Conservation (phyloP, 2,329 filamentous ascomycete species). For the Aspergillus ibericus region DNA sequence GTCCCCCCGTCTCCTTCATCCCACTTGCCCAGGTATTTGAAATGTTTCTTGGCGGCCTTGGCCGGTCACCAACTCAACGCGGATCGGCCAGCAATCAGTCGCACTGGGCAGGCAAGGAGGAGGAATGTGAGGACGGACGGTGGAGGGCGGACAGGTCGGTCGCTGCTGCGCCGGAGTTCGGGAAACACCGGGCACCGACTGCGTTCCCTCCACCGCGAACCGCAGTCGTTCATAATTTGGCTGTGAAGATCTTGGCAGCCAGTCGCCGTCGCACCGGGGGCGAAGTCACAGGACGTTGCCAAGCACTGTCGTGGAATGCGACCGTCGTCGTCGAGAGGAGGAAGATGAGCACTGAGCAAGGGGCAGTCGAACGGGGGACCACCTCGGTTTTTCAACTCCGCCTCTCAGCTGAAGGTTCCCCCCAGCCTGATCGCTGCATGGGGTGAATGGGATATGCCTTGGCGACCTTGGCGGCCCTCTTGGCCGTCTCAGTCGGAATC, state of each 20-base stretch:
- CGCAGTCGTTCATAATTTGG: not conserved
- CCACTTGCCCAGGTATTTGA: slow-evolving; percentile 4
- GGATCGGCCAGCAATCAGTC: slow-evolving; percentile 1
- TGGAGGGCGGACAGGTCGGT: not conserved
- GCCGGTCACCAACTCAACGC: slow-evolving; percentile 7
- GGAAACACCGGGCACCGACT: not conserved
- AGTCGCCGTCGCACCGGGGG: slow-evolving; percentile 15
- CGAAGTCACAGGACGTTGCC: slow-evolving; percentile 19
- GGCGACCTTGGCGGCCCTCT: slow-evolving; percentile 24
- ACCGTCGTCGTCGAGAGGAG: slow-evolving; percentile 8
- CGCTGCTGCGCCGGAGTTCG: not conserved
- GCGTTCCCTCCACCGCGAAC: not conserved
- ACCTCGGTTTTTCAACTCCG: slow-evolving; percentile 3
- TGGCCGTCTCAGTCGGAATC: slow-evolving; percentile 16
- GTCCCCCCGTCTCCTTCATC: not conserved
- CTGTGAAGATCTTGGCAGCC: slow-evolving; percentile 13
- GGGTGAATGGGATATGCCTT: slow-evolving; percentile 16
- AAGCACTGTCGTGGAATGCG: slow-evolving; percentile 26
- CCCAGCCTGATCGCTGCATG: slow-evolving; percentile 6
- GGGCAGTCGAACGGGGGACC: slow-evolving; percentile 10
- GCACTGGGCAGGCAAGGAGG: slow-evolving; percentile 9
- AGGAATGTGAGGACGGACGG: slow-evolving; percentile 3
- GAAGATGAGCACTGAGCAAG: slow-evolving; percentile 14
- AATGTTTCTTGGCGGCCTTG: slow-evolving; percentile 10
- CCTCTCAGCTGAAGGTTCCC: not conserved